Evolutionary conservation across 768 basidiomycete species (phyloP).

Genomic region (Baorangia bicolor): DNA sequence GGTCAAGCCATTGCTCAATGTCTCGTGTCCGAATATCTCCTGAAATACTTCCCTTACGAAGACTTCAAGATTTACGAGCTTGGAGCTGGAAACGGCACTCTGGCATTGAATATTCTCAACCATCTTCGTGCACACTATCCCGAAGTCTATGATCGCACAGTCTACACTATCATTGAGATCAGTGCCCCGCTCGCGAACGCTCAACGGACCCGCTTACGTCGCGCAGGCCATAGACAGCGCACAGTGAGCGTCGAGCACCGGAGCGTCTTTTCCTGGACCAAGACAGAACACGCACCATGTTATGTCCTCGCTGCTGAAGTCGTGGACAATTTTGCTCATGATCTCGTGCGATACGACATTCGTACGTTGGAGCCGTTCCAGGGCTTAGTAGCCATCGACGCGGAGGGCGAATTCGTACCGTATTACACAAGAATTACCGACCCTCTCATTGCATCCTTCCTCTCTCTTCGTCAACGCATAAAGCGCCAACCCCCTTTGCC

Average conservation of each 20-base stretch:
- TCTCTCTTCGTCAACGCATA: constrained; percentile 63
- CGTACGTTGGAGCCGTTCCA: constrained; percentile 80
- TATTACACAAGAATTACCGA: constrained; percentile 85
- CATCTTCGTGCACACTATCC: constrained; percentile 76
- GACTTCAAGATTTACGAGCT: constrained; percentile 97
- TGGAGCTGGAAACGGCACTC: constrained; percentile 95
- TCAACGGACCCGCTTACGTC: constrained; percentile 66
- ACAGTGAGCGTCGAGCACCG: constrained; percentile 69
- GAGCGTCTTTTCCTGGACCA: constrained; percentile 86
- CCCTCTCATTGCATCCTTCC: constrained; percentile 76
- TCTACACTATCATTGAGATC: constrained; percentile 95
- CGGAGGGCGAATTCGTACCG: constrained; percentile 77
- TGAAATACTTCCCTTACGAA: constrained; percentile 95
- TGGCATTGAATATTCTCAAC: constrained; percentile 86
- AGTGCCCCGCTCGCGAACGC: constrained; percentile 71
- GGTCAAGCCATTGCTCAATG: constrained; percentile 88
- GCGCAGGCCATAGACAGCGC: constrained; percentile 29
- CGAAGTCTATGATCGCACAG: constrained; percentile 90
- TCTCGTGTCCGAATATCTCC: constrained; percentile 86
- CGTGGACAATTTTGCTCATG: constrained; percentile 97
- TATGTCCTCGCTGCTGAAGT: constrained; percentile 96
- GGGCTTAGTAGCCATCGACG: constrained; percentile 75
- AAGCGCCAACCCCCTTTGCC: constrained; percentile 58
- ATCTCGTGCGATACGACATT: constrained; percentile 88
- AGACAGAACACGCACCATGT: constrained; percentile 76